These are phyloP conservation scores for Tuber indicum DNA, from an alignment of 495 filamentous ascomycete species.

Conservation along the genomic window DNA sequence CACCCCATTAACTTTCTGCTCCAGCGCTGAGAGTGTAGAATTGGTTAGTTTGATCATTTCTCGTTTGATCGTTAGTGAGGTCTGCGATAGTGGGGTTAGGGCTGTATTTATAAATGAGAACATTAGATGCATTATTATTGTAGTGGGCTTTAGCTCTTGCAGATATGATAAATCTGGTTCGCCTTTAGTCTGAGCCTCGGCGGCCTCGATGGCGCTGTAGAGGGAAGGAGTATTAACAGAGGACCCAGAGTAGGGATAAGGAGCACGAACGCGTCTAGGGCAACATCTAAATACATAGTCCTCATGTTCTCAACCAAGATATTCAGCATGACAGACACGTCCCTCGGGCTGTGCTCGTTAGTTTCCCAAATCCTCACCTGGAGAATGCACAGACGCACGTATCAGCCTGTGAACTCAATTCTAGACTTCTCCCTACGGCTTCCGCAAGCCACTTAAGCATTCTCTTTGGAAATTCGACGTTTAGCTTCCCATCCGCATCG, in stretches of 20 bases:
- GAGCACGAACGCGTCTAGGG: slow-evolving; percentile 62
- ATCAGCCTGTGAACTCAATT: slow-evolving; percentile 76
- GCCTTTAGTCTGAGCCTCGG: slow-evolving; percentile 67
- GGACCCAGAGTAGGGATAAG: background rate
- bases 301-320: slow-evolving; percentile 84
- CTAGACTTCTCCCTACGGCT: slow-evolving; percentile 84
- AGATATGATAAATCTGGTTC: slow-evolving; percentile 89
- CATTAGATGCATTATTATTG: slow-evolving; percentile 88
- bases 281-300: slow-evolving; percentile 89
- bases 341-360: slow-evolving; percentile 57
- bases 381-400: slow-evolving; percentile 46
- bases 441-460: slow-evolving; percentile 99
- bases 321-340: slow-evolving; percentile 75
- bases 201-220: slow-evolving; percentile 59
- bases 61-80: slow-evolving; percentile 80
- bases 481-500: slow-evolving; percentile 78
- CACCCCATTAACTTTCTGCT: slow-evolving; percentile 80
- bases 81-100: slow-evolving; percentile 80
- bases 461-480: slow-evolving; percentile 76
- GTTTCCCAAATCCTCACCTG: background rate
- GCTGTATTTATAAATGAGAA: slow-evolving; percentile 81
- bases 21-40: slow-evolving; percentile 64
- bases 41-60: slow-evolving; percentile 83
- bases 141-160: slow-evolving; percentile 66
- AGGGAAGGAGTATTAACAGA: background rate